These are phyloP conservation scores for Bathelium albidoporum DNA, from an alignment of 495 filamentous ascomycete genomes.

Conservation along the genomic window DNA sequence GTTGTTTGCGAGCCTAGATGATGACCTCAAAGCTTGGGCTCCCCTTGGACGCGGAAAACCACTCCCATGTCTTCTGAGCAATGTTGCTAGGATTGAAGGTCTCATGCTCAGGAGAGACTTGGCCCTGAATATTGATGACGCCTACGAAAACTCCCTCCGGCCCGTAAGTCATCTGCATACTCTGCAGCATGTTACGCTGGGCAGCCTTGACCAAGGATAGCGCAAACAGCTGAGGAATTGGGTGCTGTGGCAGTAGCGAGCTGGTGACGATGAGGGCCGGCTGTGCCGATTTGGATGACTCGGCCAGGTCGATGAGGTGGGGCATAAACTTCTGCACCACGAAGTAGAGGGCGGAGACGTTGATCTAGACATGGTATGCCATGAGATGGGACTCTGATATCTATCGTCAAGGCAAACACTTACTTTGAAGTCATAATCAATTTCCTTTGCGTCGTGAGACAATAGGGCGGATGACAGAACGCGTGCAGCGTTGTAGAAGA, in stretches of 20 bases:
- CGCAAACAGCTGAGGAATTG: constrained; percentile 13
- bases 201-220: constrained; percentile 19
- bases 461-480: constrained; percentile 12
- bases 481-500: constrained; percentile 17
- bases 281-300: not conserved
- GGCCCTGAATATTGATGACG: constrained; percentile 16
- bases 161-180: constrained; percentile 14
- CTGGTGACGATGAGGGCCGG: constrained; percentile 16
- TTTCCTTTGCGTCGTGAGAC: constrained; percentile 11
- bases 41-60: constrained; percentile 5
- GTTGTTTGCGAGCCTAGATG: not conserved
- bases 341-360: not conserved
- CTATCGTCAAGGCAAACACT: not conserved
- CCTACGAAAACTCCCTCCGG: constrained; percentile 15
- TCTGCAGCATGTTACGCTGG: constrained; percentile 18
- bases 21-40: not conserved
- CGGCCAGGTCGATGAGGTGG: not conserved
- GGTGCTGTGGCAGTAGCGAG: constrained; percentile 16
- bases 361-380: not conserved
- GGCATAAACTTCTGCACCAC: not conserved
- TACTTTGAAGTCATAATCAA: constrained; percentile 15
- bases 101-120: constrained; percentile 15
- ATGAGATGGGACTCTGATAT: not conserved
- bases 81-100: constrained; percentile 17
- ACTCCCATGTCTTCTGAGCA: constrained; percentile 14